These are phyloP conservation scores for Ailanthus altissimus DNA, from an alignment of 345 rosid genomes.

Conservation along the genomic window DNA sequence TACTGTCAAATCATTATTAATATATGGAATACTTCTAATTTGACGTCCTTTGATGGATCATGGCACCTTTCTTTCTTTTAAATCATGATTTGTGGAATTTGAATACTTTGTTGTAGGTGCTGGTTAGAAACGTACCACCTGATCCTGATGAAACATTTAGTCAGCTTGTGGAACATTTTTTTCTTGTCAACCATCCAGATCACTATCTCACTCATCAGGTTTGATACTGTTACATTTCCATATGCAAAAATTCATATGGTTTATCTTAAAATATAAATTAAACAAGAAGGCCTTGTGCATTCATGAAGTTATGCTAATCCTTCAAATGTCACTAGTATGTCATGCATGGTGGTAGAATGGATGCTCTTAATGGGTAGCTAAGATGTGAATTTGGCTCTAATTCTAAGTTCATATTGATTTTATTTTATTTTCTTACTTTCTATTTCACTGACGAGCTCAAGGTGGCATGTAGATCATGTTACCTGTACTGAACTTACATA, in stretches of 20 bases:
- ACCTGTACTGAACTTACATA: neutral
- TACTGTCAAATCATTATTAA: neutral
- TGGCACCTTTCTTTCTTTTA: neutral
- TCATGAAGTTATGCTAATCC: neutral
- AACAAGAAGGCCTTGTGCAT: neutral
- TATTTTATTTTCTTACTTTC: neutral
- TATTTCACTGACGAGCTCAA: neutral
- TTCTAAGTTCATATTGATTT: neutral
- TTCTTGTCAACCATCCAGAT: conserved; percentile 88
- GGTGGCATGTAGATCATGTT: neutral
- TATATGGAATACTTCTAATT: neutral
- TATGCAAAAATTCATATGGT: neutral
- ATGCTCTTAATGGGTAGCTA: neutral
- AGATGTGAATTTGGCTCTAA: neutral
- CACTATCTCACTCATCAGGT: conserved; percentile 87
- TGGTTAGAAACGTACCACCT: conserved; percentile 84
- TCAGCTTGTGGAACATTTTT: conserved; percentile 87
- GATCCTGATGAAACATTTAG: conserved; percentile 87
- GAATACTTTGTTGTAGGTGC: conserved; percentile 50
- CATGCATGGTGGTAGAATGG: neutral
- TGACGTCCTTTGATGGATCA: conserved; percentile 2
- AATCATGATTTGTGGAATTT: conserved; percentile 10
- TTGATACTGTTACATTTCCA: conserved; percentile 19
- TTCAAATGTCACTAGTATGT: neutral
- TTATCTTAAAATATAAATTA: neutral